These are phyloP conservation scores for Cicer arietinum DNA, from an alignment of 306 rosid genomes.

Conservation along the genomic window DNA sequence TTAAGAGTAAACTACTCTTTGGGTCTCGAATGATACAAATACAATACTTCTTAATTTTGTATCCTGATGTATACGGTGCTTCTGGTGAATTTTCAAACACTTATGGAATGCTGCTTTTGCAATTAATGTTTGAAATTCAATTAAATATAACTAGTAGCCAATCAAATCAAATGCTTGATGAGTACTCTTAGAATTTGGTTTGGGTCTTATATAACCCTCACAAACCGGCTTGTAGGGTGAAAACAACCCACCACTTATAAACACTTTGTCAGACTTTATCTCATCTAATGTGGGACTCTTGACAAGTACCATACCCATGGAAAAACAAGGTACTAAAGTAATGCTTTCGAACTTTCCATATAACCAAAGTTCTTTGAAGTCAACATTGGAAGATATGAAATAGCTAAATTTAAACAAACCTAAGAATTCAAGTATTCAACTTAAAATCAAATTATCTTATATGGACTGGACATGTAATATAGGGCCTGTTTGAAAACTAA, in stretches of 20 bases:
- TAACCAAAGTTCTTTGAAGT: slow-evolving; percentile 26
- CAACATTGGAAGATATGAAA: neutral
- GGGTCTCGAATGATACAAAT: slow-evolving; percentile 1
- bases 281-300: neutral
- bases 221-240: no score
- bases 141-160: slow-evolving; percentile 25
- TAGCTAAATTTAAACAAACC: slow-evolving; percentile 9
- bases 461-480: neutral
- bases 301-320: slow-evolving; percentile 2
- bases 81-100: slow-evolving; percentile 20
- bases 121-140: slow-evolving; percentile 6
- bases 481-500: neutral
- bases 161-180: slow-evolving; percentile 39
- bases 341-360: neutral
- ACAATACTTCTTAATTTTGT: slow-evolving; percentile 22
- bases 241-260: no score
- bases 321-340: neutral
- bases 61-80: neutral
- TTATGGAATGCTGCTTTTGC: neutral
- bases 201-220: no score
- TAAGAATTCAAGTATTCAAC: slow-evolving; percentile 20
- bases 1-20: slow-evolving; percentile 1
- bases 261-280: no score
- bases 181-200: no score
- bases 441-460: slow-evolving; percentile 11